A percentile compares a stretch with the other conserved stretches of the same genome.
phyloP scores from a whole-genome alignment of 2,329 filamentous ascomycete species.

The Colletotrichum orbiculare region DNA sequence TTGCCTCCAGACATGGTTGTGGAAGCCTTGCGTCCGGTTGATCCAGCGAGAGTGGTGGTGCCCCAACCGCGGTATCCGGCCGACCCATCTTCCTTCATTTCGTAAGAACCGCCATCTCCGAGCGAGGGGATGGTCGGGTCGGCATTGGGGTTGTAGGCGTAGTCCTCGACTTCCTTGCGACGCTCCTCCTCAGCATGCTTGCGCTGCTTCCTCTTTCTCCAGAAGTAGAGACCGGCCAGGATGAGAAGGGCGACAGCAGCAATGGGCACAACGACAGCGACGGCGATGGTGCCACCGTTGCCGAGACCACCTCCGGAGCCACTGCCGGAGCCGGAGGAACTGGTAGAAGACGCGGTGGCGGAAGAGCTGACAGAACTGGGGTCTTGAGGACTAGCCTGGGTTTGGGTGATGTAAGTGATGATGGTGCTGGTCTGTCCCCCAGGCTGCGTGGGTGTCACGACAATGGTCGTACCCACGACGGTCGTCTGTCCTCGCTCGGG shows the following conservation, averaged over 20 bases:
- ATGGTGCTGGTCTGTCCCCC: slow-evolving; percentile 40
- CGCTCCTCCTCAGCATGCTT: slow-evolving; percentile 88
- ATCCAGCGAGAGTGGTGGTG: slow-evolving; percentile 74
- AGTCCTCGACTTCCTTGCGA: slow-evolving; percentile 96
- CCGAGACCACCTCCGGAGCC: slow-evolving; percentile 59
- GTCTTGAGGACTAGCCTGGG: slow-evolving; percentile 10
- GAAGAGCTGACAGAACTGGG: slow-evolving; percentile 39
- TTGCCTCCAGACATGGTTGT: slow-evolving; percentile 86
- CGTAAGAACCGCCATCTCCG: slow-evolving; percentile 66
- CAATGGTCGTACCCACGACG: slow-evolving; percentile 13
- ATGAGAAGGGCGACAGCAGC: slow-evolving; percentile 86
- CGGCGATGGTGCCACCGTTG: slow-evolving; percentile 80
- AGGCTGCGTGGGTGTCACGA: slow-evolving; percentile 27
- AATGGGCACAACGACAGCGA: slow-evolving; percentile 94
- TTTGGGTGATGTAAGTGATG: slow-evolving; percentile 40
- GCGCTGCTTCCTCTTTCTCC: slow-evolving; percentile 87
- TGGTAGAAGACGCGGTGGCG: slow-evolving; percentile 43
- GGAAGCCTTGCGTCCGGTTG: slow-evolving; percentile 83
- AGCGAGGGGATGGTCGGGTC: slow-evolving; percentile 79
- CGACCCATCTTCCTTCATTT: slow-evolving; percentile 81
- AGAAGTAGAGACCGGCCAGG: slow-evolving; percentile 81
- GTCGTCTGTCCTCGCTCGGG: slow-evolving; percentile 13
- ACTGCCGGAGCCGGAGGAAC: slow-evolving; percentile 43
- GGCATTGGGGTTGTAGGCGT: slow-evolving; percentile 97
- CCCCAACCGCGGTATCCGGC: slow-evolving; percentile 96